Evolutionary conservation across 768 basidiomycete species (phyloP), one percentile per base, ranked within the genome.

Genomic region (Rhizopogon salebrosus): DNA sequence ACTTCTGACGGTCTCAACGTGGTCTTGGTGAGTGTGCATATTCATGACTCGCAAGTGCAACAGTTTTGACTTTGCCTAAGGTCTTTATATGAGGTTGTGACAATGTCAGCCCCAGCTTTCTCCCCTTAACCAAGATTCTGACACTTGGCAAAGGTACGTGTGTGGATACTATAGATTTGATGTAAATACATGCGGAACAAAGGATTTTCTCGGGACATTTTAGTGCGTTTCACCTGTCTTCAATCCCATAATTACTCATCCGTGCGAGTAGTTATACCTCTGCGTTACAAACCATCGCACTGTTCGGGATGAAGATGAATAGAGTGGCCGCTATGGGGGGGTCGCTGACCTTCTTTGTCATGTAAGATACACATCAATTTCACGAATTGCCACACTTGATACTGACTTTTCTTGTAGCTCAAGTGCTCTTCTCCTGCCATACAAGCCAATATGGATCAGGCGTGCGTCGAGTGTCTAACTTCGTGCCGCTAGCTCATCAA

Each of bases 221-320:
- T 70, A 70, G 70, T 71, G 52, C 13, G 61, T 34, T 29, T 37
- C 43, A 40, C 22, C 20, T 14, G 34, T 58, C 35, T 16, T 36
- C 16, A 14, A 42, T 8, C 20, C 11, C 11, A 14, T 34, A 20
- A 38, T 63, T 27, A 60, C 37, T 54, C 29, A 31, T 43, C 48
- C 51, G 41, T 16, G 54, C 39, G 6, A 54, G 6, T 40, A 67
- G 55, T 38, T 68, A 58, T 59, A 70, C 60, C 41, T 69, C 53
- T 73, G 68, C 64, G 22, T 56, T 72, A 77, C 57, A 70, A 70
- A 85, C 84, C 1, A 81, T 89, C 40, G 85, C 80, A 1, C 68
- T 90, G 10, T 90, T 90, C 58, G 87, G 87, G 20, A 64, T 90
- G 52, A 80, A 82, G 60, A 63, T 85, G 57, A 80, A 85, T 54